Base-by-base conservation (phyloP, 164 flowering plant species). In the Dillenia turbinata region DNA sequence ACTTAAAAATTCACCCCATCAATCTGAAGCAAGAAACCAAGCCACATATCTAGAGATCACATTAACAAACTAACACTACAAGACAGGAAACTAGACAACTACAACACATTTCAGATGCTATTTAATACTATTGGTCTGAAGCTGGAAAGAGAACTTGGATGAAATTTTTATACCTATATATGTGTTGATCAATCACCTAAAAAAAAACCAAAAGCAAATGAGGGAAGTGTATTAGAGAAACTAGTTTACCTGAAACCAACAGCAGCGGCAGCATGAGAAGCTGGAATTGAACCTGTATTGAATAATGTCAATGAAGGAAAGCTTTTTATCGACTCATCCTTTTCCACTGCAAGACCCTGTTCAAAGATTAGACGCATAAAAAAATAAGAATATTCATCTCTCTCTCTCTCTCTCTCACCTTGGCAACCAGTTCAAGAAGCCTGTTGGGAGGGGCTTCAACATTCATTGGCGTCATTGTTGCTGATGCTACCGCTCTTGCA, bases 321-420 rank as follows among this genome's bases (percentile, higher is more conserved):
- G 55, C 90, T 83, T 66, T 75, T 77, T 59, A 70, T 13, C 11
- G 52, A 56, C 72, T 86, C 95, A 52, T 83, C 88, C 65, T 82
- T 88, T 66, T 88, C 97, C 78, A 80, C 90, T 74, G 92, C 87
- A 83, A 90, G 88, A 75, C 97, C 97, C 97, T 90, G 89, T 79
- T 56, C 56, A 71, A 69, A 71, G 44, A 71, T 81, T 69, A 85
- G 79, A 66, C 56, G 72, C 57, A 55, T 68, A 56, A 63, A 26
- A 63, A 26, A 26, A 26, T 1, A 26, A 26, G 3, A 26, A 26
- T 1, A 26, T 2, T 12, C 47, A 49, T 11, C 8, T 40, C 16
- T 43, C 17, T 12, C 13, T 13, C 40, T 40, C 44, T 14, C 22
- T n/a, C 40, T 10, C 69, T 33, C 67, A 90, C 97, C 97, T 90